Evolutionary conservation across 768 basidiomycete species (phyloP), one percentile per base, ranked within the genome.

Genomic region (Cystobasidium ongulense): DNA sequence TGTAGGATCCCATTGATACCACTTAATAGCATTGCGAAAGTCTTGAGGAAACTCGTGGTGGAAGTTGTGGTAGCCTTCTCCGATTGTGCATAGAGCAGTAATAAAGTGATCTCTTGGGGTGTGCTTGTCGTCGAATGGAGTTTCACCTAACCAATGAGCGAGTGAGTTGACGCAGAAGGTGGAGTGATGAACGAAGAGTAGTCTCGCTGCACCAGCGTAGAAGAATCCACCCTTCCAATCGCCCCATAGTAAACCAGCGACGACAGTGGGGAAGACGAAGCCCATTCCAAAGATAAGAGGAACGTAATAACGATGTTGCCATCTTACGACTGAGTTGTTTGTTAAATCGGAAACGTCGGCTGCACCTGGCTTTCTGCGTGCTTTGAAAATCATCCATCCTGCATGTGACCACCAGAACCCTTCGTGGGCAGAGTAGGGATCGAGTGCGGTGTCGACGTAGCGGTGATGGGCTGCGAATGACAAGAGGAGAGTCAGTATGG

Each of bases 121-220:
- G 78, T 89, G 85, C 76, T 82, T 87, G 83, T 91, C 89, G 80
- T 92, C 91, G 76, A 91, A 92, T 0, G 90, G 87, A 33, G 89
- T 84, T 61, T 87, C 86, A 39, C 91, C 91, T 59, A 92, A 84
- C 83, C 88, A 91, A 80, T 92, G 91, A 0, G 90, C 90, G 35
- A 92, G 85, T 23, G 90, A 92, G 80, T 92, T 92, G 81, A 92
- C 90, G 79, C 88, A 90, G 81, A 92, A 92, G 0, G 89, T 90
- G 76, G 90, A 89, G 82, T 92, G 90, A 81, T 92, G 90, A 43
- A 89, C 89, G 76, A 90, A 84, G 5, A 87, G 86, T 76, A 92
- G 81, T 46, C 90, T 85, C 68, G 87, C 87, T n/a, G 86, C 88
- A 50, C 88, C 87, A 76, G 89, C 89, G 81, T 85, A 91, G 79